Percentiles rank a stretch among this genome's conserved stretches.
Evolutionary conservation across 371 early-diverging fungal genomes (phyloP).

Genomic region (Apophysomyces trapeziformis): DNA sequence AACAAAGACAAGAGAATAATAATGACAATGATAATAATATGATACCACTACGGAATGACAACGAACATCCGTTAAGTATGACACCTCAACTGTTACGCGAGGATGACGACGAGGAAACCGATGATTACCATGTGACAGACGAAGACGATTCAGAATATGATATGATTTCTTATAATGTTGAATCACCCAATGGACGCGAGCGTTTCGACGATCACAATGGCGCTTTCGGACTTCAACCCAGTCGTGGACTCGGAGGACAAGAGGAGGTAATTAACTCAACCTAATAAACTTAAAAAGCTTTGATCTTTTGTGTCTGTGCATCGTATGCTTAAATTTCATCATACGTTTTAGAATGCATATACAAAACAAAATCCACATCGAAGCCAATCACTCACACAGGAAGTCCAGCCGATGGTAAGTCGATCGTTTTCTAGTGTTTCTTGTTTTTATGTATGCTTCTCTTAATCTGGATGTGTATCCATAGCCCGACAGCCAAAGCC

Average conservation of each 20-base stretch:
- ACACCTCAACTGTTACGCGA: constrained; percentile 1
- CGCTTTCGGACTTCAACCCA: not conserved
- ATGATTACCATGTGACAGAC: constrained; percentile 8
- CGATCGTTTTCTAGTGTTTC: not conserved
- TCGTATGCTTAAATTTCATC: too few species aligned
- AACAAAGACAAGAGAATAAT: not conserved
- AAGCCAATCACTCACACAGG: not conserved
- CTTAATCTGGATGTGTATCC: too few species aligned
- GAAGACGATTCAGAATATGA: constrained; percentile 3
- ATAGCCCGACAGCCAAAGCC: not conserved
- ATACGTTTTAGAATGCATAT: not conserved
- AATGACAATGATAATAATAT: not conserved
- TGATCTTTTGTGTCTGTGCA: not conserved
- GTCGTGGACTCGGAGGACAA: not conserved
- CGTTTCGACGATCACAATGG: not conserved
- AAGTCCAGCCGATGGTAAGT: not conserved
- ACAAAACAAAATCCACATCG: not conserved
- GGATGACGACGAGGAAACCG: constrained; percentile 7
- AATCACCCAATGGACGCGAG: not conserved
- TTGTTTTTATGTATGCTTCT: not conserved
- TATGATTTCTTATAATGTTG: not conserved
- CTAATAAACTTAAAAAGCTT: not conserved
- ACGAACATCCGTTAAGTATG: constrained; percentile 2
- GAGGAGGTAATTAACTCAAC: not conserved
- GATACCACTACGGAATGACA: constrained; percentile 6